Evolutionary conservation across 2,329 filamentous ascomycete species (phyloP).

Genomic region (Cryphonectria nitschkei): DNA sequence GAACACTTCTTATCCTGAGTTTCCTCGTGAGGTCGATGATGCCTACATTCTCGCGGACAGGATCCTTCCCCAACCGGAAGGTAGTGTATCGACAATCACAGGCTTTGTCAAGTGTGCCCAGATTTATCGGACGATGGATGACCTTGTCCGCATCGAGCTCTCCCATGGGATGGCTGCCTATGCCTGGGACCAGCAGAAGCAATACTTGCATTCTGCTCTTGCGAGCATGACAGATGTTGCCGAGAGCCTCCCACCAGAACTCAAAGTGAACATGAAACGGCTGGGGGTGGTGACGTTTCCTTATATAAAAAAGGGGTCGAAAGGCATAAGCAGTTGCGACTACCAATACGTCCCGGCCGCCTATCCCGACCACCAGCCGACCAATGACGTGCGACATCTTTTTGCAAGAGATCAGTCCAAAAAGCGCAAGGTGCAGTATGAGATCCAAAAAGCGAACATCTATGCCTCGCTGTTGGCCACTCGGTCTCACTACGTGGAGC

Average conservation of each 20-base stretch:
- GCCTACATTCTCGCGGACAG: conserved; percentile 74
- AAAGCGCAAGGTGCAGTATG: conserved; percentile 70
- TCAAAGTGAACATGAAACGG: conserved; percentile 49
- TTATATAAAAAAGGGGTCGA: conserved; percentile 33
- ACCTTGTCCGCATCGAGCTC: conserved; percentile 77
- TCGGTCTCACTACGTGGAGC: conserved; percentile 82
- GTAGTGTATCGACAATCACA: conserved; percentile 69
- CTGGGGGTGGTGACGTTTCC: conserved; percentile 49
- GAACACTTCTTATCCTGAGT: conserved; percentile 74
- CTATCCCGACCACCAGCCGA: conserved; percentile 50
- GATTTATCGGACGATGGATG: conserved; percentile 80
- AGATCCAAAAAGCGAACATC: conserved; percentile 92
- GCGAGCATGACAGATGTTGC: conserved; percentile 71
- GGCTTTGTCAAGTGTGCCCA: conserved; percentile 82
- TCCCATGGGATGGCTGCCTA: conserved; percentile 79
- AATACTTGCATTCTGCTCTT: conserved; percentile 72
- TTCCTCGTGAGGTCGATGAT: conserved; percentile 83
- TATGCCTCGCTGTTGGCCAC: conserved; percentile 81
- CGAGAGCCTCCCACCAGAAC: conserved; percentile 68
- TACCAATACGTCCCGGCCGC: conserved; percentile 57
- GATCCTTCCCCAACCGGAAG: conserved; percentile 70
- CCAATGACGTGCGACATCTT: conserved; percentile 54
- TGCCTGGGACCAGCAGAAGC: conserved; percentile 77
- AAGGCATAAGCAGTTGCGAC: conserved; percentile 48
- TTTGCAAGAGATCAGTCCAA: conserved; percentile 54